Evolutionary conservation across 2,329 filamentous ascomycete species (phyloP), one percentile per base, ranked within the genome.

Genomic region (Septoria linicola): DNA sequence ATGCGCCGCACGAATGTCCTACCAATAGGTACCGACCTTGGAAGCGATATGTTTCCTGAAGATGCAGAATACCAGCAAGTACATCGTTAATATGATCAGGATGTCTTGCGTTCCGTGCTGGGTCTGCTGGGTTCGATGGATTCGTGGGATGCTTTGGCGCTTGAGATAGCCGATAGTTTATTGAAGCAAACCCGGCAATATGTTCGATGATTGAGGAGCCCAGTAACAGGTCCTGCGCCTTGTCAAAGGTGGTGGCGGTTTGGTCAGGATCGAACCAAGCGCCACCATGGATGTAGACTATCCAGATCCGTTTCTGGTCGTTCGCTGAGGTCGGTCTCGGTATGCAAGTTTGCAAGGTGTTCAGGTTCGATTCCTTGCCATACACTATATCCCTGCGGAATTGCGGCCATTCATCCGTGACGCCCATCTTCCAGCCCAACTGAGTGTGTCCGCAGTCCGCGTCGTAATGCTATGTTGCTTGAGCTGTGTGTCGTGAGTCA

Each of bases 1-100:
- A 83, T 2, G 78, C 83, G 40, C 84, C 84, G 51, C 80, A 83
- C 13, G 77, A 82, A 65, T 87, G 83, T 0, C 84, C 84, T 1
- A 77, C 68, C 3, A 85, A 73, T 2, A 86, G 64, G 66, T 83
- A 85, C 16, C 62, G 58, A 21, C 66, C 58, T 36, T 59, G 60
- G 52, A 78, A 73, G 6, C 66, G 65, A 59, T 80, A 77, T 13
- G 72, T 67, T 7, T 66, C 59, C 59, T 76, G 71, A 25, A 87
- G 70, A 50, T 74, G 77, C 0, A 68, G 60, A 4, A 87, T 66
- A 0, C 74, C 83, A 1, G 68, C 47, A 1, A 75, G 68, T 16
- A 85, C 73, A 62, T 87, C 84, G 32, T 70, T 63, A 27, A 86
- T 67, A 61, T 88, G 84, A 42, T 80, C 76, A 0, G 84, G 84